A percentile compares a stretch with the other conserved stretches of the same genome.
Conservation (phyloP, 139 green algal species). For the Edaphochlamys debaryana region DNA sequence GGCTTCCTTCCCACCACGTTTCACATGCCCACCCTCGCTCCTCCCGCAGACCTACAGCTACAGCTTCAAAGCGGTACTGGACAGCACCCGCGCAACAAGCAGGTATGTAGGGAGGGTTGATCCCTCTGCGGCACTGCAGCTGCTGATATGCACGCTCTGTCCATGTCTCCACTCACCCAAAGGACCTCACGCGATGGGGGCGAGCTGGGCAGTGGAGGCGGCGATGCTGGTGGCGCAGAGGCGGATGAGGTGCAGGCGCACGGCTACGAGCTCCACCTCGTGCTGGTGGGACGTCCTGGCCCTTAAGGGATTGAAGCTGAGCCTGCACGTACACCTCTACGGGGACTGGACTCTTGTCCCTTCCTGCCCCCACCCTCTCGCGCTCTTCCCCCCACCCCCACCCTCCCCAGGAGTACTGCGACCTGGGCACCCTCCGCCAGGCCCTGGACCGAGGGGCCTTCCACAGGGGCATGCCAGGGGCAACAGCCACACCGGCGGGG, state of each 20-base stretch:
- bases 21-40: background rate
- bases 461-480: background rate
- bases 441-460: constrained; percentile 11
- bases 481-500: background rate
- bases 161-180: background rate
- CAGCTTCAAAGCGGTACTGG: constrained; percentile 2
- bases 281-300: constrained; percentile 3
- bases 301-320: background rate
- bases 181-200: too few relatives aligned
- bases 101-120: background rate
- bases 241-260: too few relatives aligned
- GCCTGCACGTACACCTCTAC: too few relatives aligned
- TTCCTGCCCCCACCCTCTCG: background rate
- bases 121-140: too few relatives aligned
- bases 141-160: background rate
- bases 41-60: constrained; percentile 32
- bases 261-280: constrained; percentile 35
- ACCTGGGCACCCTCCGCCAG: constrained; percentile 21
- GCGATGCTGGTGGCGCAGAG: too few relatives aligned
- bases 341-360: background rate
- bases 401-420: constrained; percentile 23
- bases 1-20: too few relatives aligned
- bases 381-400: background rate
- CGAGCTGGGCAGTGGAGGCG: too few relatives aligned
- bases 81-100: background rate